phyloP scores from a whole-genome alignment of 2,329 filamentous ascomycete species.

The Teratosphaeria nubilosa region DNA sequence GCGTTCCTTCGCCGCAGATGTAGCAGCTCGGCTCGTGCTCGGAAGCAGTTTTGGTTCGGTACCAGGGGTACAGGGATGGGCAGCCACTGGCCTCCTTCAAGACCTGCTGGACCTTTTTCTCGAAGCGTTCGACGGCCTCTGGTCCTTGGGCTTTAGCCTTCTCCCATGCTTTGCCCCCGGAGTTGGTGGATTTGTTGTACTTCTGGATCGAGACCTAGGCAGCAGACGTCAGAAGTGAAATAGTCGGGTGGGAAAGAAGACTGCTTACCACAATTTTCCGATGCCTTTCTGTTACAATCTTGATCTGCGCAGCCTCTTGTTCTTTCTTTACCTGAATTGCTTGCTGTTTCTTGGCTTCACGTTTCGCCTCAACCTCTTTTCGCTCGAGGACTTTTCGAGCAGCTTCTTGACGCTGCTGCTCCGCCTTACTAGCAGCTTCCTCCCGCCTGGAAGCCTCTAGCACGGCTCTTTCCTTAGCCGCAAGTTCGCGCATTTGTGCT shows the following conservation, averaged over 20 bases:
- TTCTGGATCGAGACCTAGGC: not conserved
- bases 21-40: not conserved
- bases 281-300: not conserved
- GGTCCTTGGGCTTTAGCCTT: not conserved
- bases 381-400: not conserved
- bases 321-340: not conserved
- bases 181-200: not conserved
- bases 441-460: not conserved
- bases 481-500: not conserved
- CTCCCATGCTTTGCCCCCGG: not conserved
- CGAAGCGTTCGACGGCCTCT: not conserved
- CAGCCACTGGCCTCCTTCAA: not conserved
- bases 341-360: not conserved
- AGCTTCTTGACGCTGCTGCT: not conserved
- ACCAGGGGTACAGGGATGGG: not conserved
- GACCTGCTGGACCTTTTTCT: not conserved
- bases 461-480: not conserved
- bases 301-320: not conserved
- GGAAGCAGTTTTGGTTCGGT: not conserved
- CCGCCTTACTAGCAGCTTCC: not conserved
- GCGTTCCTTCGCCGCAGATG: not conserved
- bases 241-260: not conserved
- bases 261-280: not conserved
- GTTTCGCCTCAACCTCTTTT: not conserved
- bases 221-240: not conserved